A percentile compares a stretch with the other conserved stretches of the same genome.
These are phyloP conservation scores for Paramecium pentaurelia DNA, from an alignment of 73 alveolate species.

Conservation along the genomic window DNA sequence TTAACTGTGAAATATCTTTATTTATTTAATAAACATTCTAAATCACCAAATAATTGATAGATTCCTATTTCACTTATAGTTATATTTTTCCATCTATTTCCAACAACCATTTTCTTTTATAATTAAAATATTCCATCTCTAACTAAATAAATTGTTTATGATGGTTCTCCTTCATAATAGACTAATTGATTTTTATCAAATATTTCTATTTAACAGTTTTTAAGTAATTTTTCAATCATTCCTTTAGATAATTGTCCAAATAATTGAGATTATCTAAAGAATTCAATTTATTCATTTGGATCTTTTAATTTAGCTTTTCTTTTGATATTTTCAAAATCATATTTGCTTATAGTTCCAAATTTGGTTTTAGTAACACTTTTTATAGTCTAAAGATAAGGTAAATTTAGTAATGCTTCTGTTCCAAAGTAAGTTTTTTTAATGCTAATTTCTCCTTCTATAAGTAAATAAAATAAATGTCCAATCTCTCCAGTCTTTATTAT, in stretches of 20 bases:
- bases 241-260: not conserved
- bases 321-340: not conserved
- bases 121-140: slow-evolving; percentile 63
- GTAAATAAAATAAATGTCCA: not conserved
- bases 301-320: not conserved
- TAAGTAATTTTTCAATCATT: not conserved
- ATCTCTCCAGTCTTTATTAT: not conserved
- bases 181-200: slow-evolving; percentile 25
- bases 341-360: not conserved
- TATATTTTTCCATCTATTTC: not conserved
- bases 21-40: not conserved
- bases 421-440: not conserved
- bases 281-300: not conserved
- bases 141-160: slow-evolving; percentile 45
- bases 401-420: not conserved
- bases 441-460: not conserved
- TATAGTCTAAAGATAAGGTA: not conserved
- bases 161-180: slow-evolving; percentile 61
- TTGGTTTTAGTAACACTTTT: not conserved
- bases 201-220: not conserved
- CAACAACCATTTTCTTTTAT: slow-evolving; percentile 15
- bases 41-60: slow-evolving; percentile 1
- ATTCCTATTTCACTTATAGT: not conserved
- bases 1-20: not conserved
- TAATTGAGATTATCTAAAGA: not conserved